Base-by-base conservation (phyloP, 768 basidiomycete species). In the Rhodotorula graminis region DNA sequence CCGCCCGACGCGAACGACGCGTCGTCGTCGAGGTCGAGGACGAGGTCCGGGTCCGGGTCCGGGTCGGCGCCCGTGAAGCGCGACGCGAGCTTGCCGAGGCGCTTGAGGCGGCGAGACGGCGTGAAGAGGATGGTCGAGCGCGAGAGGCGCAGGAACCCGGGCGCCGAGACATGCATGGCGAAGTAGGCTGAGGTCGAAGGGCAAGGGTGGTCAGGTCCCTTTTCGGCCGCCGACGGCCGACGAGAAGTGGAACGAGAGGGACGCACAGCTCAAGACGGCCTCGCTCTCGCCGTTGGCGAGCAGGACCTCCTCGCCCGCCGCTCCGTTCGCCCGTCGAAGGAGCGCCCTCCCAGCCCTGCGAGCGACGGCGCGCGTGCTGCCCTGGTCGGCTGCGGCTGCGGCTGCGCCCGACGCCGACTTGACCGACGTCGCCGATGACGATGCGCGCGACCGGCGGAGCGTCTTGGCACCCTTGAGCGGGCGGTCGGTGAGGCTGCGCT, bases 391-490 rank as follows among this genome's bases (percentile, higher is more conserved):
- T n/a, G n/a, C 29, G 4, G 2, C 53, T 1, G 53, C 4, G 3
- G 53, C 53, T 2, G 53, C 29, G 19, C 29, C 8, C 56, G 31
- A 57, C 3, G 53, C 29, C 5, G 53, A 55, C 27, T 4, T 29
- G 7, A 9, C 31, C 19, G 53, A 23, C 23, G 50, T 4, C 8
- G 21, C 21, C 50, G 50, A 52, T 5, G 27, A 16, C 27, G 27
- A 1, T 6, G 53, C 53, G 15, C 53, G 53, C 10, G 33, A 3
- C 4, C 57, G 57, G n/a, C 70, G 47, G 8, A 75, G 25, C 55
- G 74, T 75, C 55, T 62, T 63, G 3, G 49, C n/a, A 2, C 74
- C 74, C 37, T 33, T 31, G 7, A 75, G 42, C 12, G 70, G 62
- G 25, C 37, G 37, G 23, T 33, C 64, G 29, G 58, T 61, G 18